phyloP scores from a whole-genome alignment of 1,284 basidiomycete species.

The Mycosarcoma maydis region DNA sequence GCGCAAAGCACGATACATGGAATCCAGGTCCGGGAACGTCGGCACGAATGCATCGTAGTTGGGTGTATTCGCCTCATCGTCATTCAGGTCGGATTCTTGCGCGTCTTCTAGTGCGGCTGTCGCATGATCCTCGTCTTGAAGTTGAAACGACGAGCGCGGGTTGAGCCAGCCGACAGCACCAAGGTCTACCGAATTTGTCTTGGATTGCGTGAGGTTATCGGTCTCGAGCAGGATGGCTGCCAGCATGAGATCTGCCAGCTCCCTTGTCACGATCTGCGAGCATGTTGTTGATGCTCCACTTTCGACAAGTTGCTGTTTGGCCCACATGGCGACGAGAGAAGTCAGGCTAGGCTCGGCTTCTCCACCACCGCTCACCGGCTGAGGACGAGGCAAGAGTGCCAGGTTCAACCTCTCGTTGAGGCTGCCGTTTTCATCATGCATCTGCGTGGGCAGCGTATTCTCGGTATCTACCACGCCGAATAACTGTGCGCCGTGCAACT shows the following conservation, averaged over 20 bases:
- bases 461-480: conserved; percentile 42
- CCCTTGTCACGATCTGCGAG: conserved; percentile 11
- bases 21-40: conserved; percentile 44
- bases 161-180: conserved; percentile 46
- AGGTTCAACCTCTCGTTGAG: conserved; percentile 32
- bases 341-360: conserved; percentile 32
- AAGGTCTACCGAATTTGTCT: conserved; percentile 40
- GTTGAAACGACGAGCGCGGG: conserved; percentile 31
- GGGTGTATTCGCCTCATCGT: conserved; percentile 30
- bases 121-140: conserved; percentile 23
- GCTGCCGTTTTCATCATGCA: conserved; percentile 21
- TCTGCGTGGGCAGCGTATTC: conserved; percentile 23
- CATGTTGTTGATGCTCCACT: not conserved
- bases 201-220: conserved; percentile 34
- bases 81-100: conserved; percentile 18
- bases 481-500: conserved; percentile 36
- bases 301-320: conserved; percentile 14
- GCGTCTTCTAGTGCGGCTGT: not conserved
- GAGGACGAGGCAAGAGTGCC: conserved; percentile 30
- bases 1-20: conserved; percentile 31
- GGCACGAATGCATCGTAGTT: conserved; percentile 43
- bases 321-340: conserved; percentile 43
- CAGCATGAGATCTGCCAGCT: conserved; percentile 33
- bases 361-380: conserved; percentile 8
- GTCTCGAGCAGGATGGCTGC: conserved; percentile 36